A percentile compares a stretch with the other conserved stretches of the same genome.
phyloP scores from a whole-genome alignment of 2,329 filamentous ascomycete genomes.

The Alternaria ethzedia region DNA sequence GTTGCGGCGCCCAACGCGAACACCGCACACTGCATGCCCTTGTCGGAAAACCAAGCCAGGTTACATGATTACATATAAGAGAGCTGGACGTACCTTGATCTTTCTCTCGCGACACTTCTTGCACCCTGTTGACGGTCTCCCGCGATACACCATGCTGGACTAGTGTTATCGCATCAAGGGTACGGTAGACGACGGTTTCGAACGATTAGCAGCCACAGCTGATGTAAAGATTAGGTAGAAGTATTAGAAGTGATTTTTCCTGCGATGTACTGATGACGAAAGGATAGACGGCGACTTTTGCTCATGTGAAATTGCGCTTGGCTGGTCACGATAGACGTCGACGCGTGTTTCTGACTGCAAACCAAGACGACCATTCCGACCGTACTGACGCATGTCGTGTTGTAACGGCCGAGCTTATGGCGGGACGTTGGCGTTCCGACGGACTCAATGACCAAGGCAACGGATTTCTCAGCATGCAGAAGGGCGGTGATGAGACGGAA shows the following conservation, averaged over 20 bases:
- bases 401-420: not conserved
- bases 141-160: constrained; percentile 42
- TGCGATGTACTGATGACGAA: not conserved
- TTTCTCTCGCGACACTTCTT: constrained; percentile 50
- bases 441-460: not conserved
- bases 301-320: not conserved
- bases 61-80: not conserved
- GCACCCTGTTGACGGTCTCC: constrained; percentile 42
- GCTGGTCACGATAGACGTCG: not conserved
- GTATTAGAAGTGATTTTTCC: not conserved
- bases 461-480: not conserved
- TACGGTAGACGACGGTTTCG: not conserved
- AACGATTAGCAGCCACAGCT: not conserved
- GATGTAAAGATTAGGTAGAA: not conserved
- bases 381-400: not conserved
- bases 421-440: not conserved
- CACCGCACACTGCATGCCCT: not conserved
- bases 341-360: not conserved
- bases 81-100: constrained; percentile 42
- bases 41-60: not conserved
- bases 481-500: not conserved
- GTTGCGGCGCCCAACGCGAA: not conserved
- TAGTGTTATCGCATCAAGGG: not conserved
- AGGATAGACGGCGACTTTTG: not conserved
- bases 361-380: not conserved